These are phyloP conservation scores for Leccinum subgranulosum DNA, from an alignment of 768 basidiomycete genomes.

Conservation along the genomic window DNA sequence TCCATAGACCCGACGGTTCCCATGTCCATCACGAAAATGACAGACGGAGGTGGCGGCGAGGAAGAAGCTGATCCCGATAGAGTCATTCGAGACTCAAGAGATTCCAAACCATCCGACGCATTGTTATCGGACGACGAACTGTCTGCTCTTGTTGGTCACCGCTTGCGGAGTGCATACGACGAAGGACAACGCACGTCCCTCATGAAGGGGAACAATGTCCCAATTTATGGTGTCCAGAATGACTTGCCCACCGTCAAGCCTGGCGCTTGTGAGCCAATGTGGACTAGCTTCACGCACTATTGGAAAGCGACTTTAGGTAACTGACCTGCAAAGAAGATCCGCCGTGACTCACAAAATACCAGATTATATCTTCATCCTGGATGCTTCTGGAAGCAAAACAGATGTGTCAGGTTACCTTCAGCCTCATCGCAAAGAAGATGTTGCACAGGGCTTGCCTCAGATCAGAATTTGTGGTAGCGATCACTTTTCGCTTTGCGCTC, in stretches of 20 bases:
- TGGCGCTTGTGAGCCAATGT: constrained; percentile 75
- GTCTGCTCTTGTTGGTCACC: constrained; percentile 35
- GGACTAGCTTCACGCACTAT: constrained; percentile 85
- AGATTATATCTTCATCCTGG: constrained; percentile 90
- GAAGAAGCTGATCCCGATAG: constrained; percentile 56
- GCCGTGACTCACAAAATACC: constrained; percentile 7
- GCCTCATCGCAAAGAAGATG: constrained; percentile 54
- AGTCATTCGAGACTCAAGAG: constrained; percentile 71
- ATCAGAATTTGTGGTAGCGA: constrained; percentile 81
- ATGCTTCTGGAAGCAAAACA: constrained; percentile 35
- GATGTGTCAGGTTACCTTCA: constrained; percentile 54
- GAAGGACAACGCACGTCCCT: constrained; percentile 37
- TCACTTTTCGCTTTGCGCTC: constrained; percentile 76
- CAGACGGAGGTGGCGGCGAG: constrained; percentile 40
- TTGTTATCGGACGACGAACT: constrained; percentile 63
- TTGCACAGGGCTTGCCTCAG: constrained; percentile 76
- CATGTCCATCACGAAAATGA: constrained; percentile 19
- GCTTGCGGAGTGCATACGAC: constrained; percentile 68
- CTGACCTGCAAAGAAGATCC: constrained; percentile 6
- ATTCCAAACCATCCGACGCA: constrained; percentile 58
- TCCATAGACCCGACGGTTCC: constrained; percentile 63
- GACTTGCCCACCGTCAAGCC: constrained; percentile 36
- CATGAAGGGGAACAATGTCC: constrained; percentile 13
- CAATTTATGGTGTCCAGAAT: constrained; percentile 54
- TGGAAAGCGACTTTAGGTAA: constrained; percentile 81